A percentile compares a stretch with the other conserved stretches of the same genome.
Conservation (phyloP, 2,329 filamentous ascomycete species). For the Fusarium miscanthi region DNA sequence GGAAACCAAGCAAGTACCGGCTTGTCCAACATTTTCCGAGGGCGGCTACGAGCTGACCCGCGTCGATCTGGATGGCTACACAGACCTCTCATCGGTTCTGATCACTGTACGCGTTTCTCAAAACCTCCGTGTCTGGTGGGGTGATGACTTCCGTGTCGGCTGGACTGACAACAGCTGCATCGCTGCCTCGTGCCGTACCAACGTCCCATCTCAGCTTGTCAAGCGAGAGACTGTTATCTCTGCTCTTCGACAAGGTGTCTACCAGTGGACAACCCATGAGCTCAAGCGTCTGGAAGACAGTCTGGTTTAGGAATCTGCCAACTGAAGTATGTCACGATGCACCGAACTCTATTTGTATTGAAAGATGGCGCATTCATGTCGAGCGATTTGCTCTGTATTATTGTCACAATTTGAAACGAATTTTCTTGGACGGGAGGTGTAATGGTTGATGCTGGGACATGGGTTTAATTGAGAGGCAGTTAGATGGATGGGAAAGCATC, state of each 20-base stretch:
- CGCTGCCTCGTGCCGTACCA: conserved; percentile 51
- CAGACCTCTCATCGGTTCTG: conserved; percentile 53
- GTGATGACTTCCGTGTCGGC: conserved; percentile 54
- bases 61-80: conserved; percentile 53
- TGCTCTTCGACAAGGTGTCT: conserved; percentile 49
- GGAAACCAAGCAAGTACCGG: conserved; percentile 53
- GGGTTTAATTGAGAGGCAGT: conserved; percentile 46
- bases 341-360: conserved; percentile 15
- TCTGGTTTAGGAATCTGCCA: conserved; percentile 46
- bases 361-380: conserved; percentile 42
- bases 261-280: conserved; percentile 50
- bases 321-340: conserved; percentile 39
- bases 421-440: conserved; percentile 51
- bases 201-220: conserved; percentile 39
- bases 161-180: conserved; percentile 57
- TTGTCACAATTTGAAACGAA: conserved; percentile 48
- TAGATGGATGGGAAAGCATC: conserved; percentile 43
- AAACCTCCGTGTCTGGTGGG: conserved; percentile 56
- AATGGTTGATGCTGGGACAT: conserved; percentile 47
- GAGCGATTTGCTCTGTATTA: conserved; percentile 47
- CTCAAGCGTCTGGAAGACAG: conserved; percentile 49
- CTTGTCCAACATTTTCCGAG: conserved; percentile 50
- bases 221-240: conserved; percentile 50
- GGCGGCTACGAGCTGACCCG: conserved; percentile 51
- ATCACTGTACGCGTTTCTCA: conserved; percentile 53